Conservation (phyloP, 2,329 filamentous ascomycete genomes). For the Colletotrichum sidae region DNA sequence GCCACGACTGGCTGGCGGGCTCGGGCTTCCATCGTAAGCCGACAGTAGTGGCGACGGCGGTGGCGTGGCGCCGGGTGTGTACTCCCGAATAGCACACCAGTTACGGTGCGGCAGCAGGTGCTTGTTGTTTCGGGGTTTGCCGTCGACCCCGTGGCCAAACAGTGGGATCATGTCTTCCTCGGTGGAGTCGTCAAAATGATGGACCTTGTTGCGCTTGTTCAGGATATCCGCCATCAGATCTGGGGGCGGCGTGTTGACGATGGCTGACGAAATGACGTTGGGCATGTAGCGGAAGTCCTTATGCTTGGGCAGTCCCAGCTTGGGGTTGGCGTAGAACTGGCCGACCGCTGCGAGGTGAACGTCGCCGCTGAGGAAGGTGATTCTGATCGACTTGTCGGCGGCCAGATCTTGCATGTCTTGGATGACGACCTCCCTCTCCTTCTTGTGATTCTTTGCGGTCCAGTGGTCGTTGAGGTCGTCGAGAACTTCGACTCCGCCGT, state of each 20-base stretch:
- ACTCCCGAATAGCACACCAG: constrained; percentile 93
- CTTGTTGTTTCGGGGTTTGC: constrained; percentile 91
- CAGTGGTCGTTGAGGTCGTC: constrained; percentile 97
- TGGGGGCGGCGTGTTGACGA: constrained; percentile 90
- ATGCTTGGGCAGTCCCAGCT: constrained; percentile 83
- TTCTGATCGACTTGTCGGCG: constrained; percentile 88
- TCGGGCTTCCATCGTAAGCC: constrained; percentile 56
- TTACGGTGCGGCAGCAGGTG: constrained; percentile 89
- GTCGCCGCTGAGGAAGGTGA: constrained; percentile 93
- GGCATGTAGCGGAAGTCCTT: constrained; percentile 97
- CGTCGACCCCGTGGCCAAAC: constrained; percentile 89
- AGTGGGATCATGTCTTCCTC: constrained; percentile 97
- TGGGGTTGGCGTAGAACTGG: constrained; percentile 94
- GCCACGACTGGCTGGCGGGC: constrained; percentile 48
- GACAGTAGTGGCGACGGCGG: constrained; percentile 72
- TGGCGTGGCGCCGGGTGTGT: constrained; percentile 82
- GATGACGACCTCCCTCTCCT: constrained; percentile 86
- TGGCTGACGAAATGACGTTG: constrained; percentile 93
- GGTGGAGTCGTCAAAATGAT: constrained; percentile 79
- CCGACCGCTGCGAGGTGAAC: constrained; percentile 93
- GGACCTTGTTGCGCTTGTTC: constrained; percentile 90
- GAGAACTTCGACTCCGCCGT: constrained; percentile 90
- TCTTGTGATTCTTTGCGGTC: constrained; percentile 95
- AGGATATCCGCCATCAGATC: constrained; percentile 90
- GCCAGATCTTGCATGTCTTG: constrained; percentile 94